Evolutionary conservation across 2,329 filamentous ascomycete genomes (phyloP).

Genomic region (Colletotrichum chlorophyti): DNA sequence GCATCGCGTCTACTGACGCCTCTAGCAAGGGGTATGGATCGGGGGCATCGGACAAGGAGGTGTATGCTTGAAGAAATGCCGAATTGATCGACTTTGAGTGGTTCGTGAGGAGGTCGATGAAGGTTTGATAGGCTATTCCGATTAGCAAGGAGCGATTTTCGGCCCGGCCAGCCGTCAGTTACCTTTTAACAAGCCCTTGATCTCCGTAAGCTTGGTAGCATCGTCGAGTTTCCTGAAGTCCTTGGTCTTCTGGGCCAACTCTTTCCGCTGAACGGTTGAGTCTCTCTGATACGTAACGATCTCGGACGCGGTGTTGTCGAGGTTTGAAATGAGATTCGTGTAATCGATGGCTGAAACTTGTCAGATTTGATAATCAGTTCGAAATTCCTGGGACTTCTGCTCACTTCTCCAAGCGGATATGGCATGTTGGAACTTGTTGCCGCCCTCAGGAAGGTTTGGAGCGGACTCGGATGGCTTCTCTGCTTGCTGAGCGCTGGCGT

Average conservation of each 20-base stretch:
- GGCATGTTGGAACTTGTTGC: constrained; percentile 96
- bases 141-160: not conserved
- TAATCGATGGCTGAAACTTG: constrained; percentile 81
- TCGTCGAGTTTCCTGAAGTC: constrained; percentile 96
- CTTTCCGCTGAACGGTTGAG: constrained; percentile 94
- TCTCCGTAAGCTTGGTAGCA: constrained; percentile 81
- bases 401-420: constrained; percentile 96
- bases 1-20: constrained; percentile 92
- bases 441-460: constrained; percentile 53
- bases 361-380: constrained; percentile 27
- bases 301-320: constrained; percentile 94
- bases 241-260: constrained; percentile 98
- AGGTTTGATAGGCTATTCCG: constrained; percentile 84
- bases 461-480: not conserved
- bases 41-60: constrained; percentile 90
- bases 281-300: constrained; percentile 93
- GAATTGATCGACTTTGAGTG: constrained; percentile 95
- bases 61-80: constrained; percentile 91
- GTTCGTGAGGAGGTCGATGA: constrained; percentile 95
- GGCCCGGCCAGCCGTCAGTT: constrained; percentile 27
- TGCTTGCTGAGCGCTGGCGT: constrained; percentile 14
- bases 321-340: constrained; percentile 78
- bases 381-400: constrained; percentile 31
- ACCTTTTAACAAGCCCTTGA: constrained; percentile 91
- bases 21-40: constrained; percentile 97